Evolutionary conservation across 2,329 filamentous ascomycete species (phyloP).

Genomic region (Rhexocercosporidium sp.): DNA sequence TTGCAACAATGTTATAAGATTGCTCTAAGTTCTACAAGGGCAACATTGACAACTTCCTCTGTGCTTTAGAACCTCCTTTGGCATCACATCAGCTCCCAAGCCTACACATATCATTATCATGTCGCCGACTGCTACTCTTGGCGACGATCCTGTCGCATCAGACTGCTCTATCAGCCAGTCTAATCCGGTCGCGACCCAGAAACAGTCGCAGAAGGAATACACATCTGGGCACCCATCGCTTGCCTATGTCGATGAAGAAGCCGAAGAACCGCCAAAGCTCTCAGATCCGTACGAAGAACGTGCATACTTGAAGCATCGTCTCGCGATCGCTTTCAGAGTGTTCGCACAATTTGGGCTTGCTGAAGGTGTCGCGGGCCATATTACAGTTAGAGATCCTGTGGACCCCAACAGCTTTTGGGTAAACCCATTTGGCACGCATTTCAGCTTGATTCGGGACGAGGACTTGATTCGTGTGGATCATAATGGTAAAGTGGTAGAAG

Average conservation of each 20-base stretch:
- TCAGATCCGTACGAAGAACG: conserved; percentile 30
- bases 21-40: no score
- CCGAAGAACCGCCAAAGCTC: no score
- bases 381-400: conserved; percentile 40
- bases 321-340: conserved; percentile 51
- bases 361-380: conserved; percentile 50
- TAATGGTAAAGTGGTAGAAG: conserved; percentile 64
- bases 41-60: no score
- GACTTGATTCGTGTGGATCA: conserved; percentile 69
- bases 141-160: background rate
- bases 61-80: no score
- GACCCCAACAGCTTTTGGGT: conserved; percentile 30
- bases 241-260: no score
- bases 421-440: conserved; percentile 42
- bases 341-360: conserved; percentile 49
- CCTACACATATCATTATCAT: background rate
- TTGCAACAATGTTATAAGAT: no score
- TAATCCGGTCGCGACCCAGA: background rate
- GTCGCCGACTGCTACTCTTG: background rate
- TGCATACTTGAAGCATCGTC: conserved; percentile 44
- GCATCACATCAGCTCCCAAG: no score
- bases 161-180: background rate
- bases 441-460: conserved; percentile 49
- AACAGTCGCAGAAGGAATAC: background rate
- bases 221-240: background rate